Conservation (phyloP, 2,329 filamentous ascomycete species). For the Penicillium sp. region DNA sequence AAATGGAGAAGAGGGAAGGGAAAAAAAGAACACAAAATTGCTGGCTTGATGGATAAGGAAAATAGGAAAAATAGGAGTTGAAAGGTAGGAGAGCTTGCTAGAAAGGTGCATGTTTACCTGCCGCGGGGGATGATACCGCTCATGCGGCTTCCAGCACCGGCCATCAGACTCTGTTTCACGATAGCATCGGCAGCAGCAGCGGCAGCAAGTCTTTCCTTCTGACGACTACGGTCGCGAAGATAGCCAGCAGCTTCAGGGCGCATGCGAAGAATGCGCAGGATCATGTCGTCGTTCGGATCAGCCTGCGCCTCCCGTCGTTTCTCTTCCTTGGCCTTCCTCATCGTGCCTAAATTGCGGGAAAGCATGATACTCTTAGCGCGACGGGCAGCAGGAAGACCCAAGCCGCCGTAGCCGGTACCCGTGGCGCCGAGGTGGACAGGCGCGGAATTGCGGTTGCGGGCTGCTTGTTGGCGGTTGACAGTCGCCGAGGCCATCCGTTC, state of each 20-base stretch:
- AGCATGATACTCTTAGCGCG: slow-evolving; percentile 78
- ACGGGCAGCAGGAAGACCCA: slow-evolving; percentile 50
- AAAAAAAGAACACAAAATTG: neutral
- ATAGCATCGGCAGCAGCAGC: slow-evolving; percentile 91
- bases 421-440: slow-evolving; percentile 54
- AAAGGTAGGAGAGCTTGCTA: slow-evolving; percentile 4
- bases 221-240: slow-evolving; percentile 83
- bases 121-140: slow-evolving; percentile 42
- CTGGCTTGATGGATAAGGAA: slow-evolving; percentile 4
- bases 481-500: slow-evolving; percentile 93
- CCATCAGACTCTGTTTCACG: slow-evolving; percentile 82
- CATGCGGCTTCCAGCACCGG: slow-evolving; percentile 56
- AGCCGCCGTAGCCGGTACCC: slow-evolving; percentile 50
- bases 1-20: neutral
- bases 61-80: neutral
- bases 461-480: slow-evolving; percentile 70
- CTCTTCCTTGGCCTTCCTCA: slow-evolving; percentile 93
- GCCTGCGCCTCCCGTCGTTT: slow-evolving; percentile 94
- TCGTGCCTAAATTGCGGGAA: slow-evolving; percentile 89
- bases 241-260: slow-evolving; percentile 84
- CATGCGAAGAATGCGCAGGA: slow-evolving; percentile 91
- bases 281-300: slow-evolving; percentile 97
- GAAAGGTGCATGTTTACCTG: slow-evolving; percentile 23
- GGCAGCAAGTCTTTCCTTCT: slow-evolving; percentile 90
- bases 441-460: slow-evolving; percentile 67